Evolutionary conservation across 352 stramenopile genomes (phyloP), one percentile per base, ranked within the genome.

Genomic region (Pythium dissimile): DNA sequence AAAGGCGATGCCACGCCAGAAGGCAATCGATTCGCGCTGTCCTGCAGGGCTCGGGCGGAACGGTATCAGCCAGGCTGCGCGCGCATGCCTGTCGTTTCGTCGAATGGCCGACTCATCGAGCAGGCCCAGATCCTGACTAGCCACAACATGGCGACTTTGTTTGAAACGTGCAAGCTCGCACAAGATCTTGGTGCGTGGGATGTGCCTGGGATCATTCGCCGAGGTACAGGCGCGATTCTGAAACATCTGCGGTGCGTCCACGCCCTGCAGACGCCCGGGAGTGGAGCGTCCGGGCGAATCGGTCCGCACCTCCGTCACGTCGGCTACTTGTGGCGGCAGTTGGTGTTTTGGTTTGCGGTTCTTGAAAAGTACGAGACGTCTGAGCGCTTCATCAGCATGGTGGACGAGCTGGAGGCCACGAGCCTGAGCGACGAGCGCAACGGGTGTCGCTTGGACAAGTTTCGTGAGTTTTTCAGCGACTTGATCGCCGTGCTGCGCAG

Each of bases 61-160:
- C 23, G 38, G 2, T 34, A 38, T 18, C 18, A 44, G 12, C 24
- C 31, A 5, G 6, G 12, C 15, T 27, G 10, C 13, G 12, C 7
- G 30, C 3, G 6, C 12, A 42, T 15, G 21, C 34, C 30, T 18
- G 23, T 32, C 26, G 21, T 66, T 24, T 50, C 56, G 3, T 24
- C 16, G n/a, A 69, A 50, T 32, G 51, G 51, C 23, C 43, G 31
- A 37, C 5, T 62, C n/a, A 61, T 69, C 30, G 62, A 69, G 62
- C 56, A 69, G 21, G 30, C 49, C 10, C 42, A 69, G 37, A 54
- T 69, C 5, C 57, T 65, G 30, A 69, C 55, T 18, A 61, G 42
- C 31, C 62, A 69, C 55, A 69, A 69, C 50, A 47, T 69, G 16
- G 48, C 44, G 12, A 53, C 55, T 43, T 43, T 69, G 20, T 65